Percentiles rank a stretch among this genome's conserved stretches.
Conservation (phyloP, 352 stramenopile genomes). For the Phytophthora vignae region DNA sequence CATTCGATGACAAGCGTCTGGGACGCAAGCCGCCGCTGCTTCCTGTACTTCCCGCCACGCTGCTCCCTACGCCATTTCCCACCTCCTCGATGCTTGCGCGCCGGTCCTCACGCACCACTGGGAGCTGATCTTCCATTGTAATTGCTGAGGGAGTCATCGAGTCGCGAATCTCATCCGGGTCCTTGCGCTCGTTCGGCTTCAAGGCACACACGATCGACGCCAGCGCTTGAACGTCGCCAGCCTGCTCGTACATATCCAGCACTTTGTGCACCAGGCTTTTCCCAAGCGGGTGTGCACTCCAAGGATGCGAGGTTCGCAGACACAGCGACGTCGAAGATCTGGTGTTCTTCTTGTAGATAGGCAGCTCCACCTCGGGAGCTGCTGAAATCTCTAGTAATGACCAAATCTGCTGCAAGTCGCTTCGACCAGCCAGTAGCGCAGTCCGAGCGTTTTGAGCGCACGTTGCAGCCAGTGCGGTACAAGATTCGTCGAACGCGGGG, state of each 20-base stretch:
- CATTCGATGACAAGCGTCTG: slow-evolving; percentile 47
- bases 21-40: slow-evolving; percentile 25
- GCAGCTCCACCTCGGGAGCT: slow-evolving; percentile 54
- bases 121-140: slow-evolving; percentile 42
- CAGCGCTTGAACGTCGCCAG: slow-evolving; percentile 75
- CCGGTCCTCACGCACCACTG: slow-evolving; percentile 40
- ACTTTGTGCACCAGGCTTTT: slow-evolving; percentile 80
- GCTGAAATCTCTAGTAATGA: slow-evolving; percentile 77
- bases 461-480: slow-evolving; percentile 35
- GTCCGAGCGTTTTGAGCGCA: slow-evolving; percentile 73
- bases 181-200: slow-evolving; percentile 44
- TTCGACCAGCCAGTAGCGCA: slow-evolving; percentile 59
- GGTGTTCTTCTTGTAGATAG: slow-evolving; percentile 50
- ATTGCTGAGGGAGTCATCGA: slow-evolving; percentile 29
- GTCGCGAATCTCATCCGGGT: slow-evolving; percentile 18
- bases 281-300: slow-evolving; percentile 84
- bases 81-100: slow-evolving; percentile 28
- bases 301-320: slow-evolving; percentile 66
- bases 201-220: slow-evolving; percentile 84
- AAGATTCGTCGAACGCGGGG: slow-evolving; percentile 16
- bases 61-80: slow-evolving; percentile 7
- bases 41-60: slow-evolving; percentile 9
- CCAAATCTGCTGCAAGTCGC: slow-evolving; percentile 86
- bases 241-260: slow-evolving; percentile 81
- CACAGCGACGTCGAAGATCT: slow-evolving; percentile 29